Percentiles rank a stretch among this genome's conserved stretches.
These are phyloP conservation scores for Physaria fendleri DNA, from an alignment of 345 rosid species.

Conservation along the genomic window DNA sequence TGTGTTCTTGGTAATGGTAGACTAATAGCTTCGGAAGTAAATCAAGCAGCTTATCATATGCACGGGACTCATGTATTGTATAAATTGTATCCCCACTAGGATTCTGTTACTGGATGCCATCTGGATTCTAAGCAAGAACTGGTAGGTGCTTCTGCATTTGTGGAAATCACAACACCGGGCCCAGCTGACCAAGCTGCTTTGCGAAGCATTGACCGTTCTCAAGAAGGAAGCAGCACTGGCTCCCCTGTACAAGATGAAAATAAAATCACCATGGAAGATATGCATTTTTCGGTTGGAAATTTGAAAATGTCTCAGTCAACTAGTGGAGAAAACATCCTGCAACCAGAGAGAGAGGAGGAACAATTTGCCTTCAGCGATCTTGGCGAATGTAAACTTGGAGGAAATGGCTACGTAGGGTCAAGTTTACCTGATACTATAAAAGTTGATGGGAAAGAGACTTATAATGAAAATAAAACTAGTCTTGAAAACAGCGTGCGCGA, in stretches of 20 bases:
- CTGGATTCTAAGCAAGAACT: slow-evolving; percentile 17
- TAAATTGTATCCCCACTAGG: slow-evolving; percentile 21
- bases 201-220: slow-evolving; percentile 21
- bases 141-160: slow-evolving; percentile 24
- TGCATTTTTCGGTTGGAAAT: slow-evolving; percentile 17
- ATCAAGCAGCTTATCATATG: not conserved
- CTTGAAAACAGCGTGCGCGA: slow-evolving; percentile 27
- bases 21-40: not conserved
- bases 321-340: slow-evolving; percentile 27
- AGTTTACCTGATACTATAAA: slow-evolving; percentile 22
- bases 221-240: slow-evolving; percentile 21
- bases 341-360: slow-evolving; percentile 54
- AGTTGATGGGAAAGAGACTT: slow-evolving; percentile 15
- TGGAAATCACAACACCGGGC: not conserved
- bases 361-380: slow-evolving; percentile 67
- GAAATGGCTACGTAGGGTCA: slow-evolving; percentile 21
- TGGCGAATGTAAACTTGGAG: slow-evolving; percentile 35
- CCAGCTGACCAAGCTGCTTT: slow-evolving; percentile 19
- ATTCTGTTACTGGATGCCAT: slow-evolving; percentile 6
- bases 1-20: not conserved
- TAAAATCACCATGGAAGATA: slow-evolving; percentile 13
- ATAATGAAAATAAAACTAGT: slow-evolving; percentile 16
- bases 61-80: slow-evolving; percentile 6
- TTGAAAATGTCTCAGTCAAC: slow-evolving; percentile 17
- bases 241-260: slow-evolving; percentile 25